Evolutionary conservation across 73 alveolate species (phyloP), one percentile per base, ranked within the genome.

Genomic region (Stentor roeselii): DNA sequence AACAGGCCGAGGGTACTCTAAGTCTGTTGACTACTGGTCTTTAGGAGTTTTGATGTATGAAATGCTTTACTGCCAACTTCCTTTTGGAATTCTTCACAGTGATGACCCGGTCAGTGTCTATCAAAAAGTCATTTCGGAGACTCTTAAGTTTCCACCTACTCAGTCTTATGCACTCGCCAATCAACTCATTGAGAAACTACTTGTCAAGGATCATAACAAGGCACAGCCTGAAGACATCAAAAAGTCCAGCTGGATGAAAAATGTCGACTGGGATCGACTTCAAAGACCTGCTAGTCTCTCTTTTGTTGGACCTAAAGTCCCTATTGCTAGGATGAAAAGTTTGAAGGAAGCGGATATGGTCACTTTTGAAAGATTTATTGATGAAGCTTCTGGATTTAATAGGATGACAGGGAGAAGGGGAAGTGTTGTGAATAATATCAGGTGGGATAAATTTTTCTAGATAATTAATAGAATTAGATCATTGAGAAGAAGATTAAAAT

Each of bases 61-160:
- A 50, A 50, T 50, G 67, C 67, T 50, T 11, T 50, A 50, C 67
- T 11, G 67, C 6, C 6, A 6, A 11, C 21, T 50, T 11, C 67
- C 67, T 11, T 50, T 50, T 50, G 67, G 67, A 6, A 50, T 50
- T 11, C 6, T 11, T 50, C 21, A 6, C 21, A 50, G 30, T 11
- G 67, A 50, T 50, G 67, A 50, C 67, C 67, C 67, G 21, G 67
- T 50, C 67, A 50, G 30, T 50, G 67, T 50, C 6, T 50, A 50
- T 50, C 30, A 50, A 50, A 50, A 50, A 50, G 21, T 50, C 21
- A 6, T 50, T 21, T 11, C 6, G 6, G 21, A 50, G 6, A 11
- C 67, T 11, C 21, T 50, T 11, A 50, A 21, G 6, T 50, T 50
- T 50, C 21, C 67, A 50, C 30, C 67, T 50, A 50, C 67, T 11